Evolutionary conservation across 2,329 filamentous ascomycete species (phyloP).

Genomic region (Fusarium globosum): DNA sequence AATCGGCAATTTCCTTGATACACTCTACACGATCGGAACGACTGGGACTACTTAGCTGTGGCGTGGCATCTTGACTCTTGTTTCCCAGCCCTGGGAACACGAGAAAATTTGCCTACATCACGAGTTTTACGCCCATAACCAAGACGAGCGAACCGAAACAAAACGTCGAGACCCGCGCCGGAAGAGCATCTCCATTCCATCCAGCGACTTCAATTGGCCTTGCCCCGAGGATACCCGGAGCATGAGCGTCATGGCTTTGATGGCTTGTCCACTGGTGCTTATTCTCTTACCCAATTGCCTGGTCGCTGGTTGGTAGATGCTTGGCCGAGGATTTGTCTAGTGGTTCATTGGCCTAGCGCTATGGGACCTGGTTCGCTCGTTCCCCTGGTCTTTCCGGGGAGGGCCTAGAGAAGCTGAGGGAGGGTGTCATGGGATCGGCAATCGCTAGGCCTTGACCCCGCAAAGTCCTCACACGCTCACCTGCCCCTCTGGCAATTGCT

Average conservation of each 20-base stretch:
- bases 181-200: constrained; percentile 35
- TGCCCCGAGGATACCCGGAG: constrained; percentile 45
- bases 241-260: constrained; percentile 38
- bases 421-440: constrained; percentile 45
- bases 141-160: constrained; percentile 11
- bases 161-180: constrained; percentile 23
- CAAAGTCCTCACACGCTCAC: constrained; percentile 31
- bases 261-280: constrained; percentile 43
- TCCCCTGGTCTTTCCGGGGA: constrained; percentile 35
- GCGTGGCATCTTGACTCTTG: constrained; percentile 15
- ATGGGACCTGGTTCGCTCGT: constrained; percentile 34
- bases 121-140: constrained; percentile 21
- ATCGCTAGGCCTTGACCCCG: constrained; percentile 39
- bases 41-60: constrained; percentile 10
- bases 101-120: constrained; percentile 30
- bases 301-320: constrained; percentile 45
- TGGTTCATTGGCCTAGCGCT: constrained; percentile 25
- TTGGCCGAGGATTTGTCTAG: constrained; percentile 32
- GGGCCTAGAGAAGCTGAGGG: not conserved
- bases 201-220: constrained; percentile 38
- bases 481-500: constrained; percentile 26
- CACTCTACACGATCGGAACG: constrained; percentile 9
- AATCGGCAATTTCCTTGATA: constrained; percentile 16
- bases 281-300: constrained; percentile 47
- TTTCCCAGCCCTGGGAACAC: constrained; percentile 2